Base-by-base conservation (phyloP, 805 yeast genomes). In the Priceomyces castillae region DNA sequence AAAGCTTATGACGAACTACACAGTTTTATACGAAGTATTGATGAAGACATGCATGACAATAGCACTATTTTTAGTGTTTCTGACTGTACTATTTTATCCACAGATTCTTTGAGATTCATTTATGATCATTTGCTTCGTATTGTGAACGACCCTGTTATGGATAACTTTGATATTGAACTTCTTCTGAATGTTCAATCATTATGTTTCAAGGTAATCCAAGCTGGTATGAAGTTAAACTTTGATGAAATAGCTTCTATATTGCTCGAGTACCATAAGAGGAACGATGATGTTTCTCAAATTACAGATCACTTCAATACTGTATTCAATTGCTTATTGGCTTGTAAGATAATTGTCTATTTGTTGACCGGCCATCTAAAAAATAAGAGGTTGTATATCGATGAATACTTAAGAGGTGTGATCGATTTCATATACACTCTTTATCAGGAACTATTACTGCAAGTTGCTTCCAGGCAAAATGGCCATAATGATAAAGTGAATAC, bases 351-450 rank as follows among this genome's bases (percentile, higher is more conserved):
- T 3, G 57, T 80, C 37, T 49, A 59, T 3, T 60, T 77, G 1
- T 65, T 80, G 42, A 67, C 69, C 22, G 53, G 76, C 12, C 61
- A 64, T 28, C 52, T 69, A 34, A 46, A 54, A 2, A 80, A 78
- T 40, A 74, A 73, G 45, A 62, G 59, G 31, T 51, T 83, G 3
- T 71, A 72, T 42, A 48, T 75, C 19, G 83, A 79, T 30, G 66
- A 64, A 4, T 73, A 71, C 49, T 48, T 80, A 12, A 50, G 53
- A 3, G 61, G 69, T 2, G 67, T 76, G 0, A 51, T 79, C 1
- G 64, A 68, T 0, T 71, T 74, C 41, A 44, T 78, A 4, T 59
- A 66, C 36, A 56, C 54, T 1, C 39, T 60, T 6, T 46, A 65
- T 1, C 74, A 65, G 30, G 65, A 65, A 23, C 46, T 58, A 9